Conservation (phyloP, 768 basidiomycete species). For the Hysterangium stoloniferum region DNA sequence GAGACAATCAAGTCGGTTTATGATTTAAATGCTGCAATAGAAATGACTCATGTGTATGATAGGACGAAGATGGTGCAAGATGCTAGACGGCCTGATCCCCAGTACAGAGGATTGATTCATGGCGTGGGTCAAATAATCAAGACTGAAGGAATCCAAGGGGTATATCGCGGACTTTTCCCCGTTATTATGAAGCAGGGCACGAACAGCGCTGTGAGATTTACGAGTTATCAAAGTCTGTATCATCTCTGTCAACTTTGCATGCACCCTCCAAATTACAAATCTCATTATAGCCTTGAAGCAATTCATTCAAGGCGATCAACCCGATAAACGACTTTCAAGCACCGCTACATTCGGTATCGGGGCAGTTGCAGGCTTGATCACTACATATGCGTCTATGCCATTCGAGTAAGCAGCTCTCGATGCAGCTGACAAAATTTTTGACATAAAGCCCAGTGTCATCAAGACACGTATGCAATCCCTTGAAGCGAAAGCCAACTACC, state of each 20-base stretch:
- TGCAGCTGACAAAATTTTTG: not conserved
- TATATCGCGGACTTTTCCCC: slow-evolving; percentile 89
- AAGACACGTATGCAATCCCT: slow-evolving; percentile 98
- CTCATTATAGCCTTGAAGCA: slow-evolving; percentile 57
- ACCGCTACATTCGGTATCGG: slow-evolving; percentile 93
- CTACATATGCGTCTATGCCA: slow-evolving; percentile 87
- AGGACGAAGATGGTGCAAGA: slow-evolving; percentile 98
- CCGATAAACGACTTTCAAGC: slow-evolving; percentile 78
- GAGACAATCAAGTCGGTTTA: slow-evolving; percentile 90
- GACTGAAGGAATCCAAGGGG: slow-evolving; percentile 76
- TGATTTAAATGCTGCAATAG: too few relatives aligned
- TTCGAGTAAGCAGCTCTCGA: slow-evolving; percentile 36
- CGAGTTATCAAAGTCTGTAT: slow-evolving; percentile 72
- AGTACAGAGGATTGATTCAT: slow-evolving; percentile 81
- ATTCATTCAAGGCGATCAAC: slow-evolving; percentile 76
- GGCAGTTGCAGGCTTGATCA: slow-evolving; percentile 87
- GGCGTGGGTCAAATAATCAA: slow-evolving; percentile 76
- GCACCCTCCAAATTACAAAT: not conserved
- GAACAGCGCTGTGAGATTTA: slow-evolving; percentile 94
- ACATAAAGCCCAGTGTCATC: slow-evolving; percentile 64
- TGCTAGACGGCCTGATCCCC: slow-evolving; percentile 74
- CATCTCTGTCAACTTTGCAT: too few relatives aligned
- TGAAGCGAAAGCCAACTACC: slow-evolving; percentile 72
- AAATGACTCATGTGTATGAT: not conserved
- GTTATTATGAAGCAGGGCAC: slow-evolving; percentile 98